Conservation (phyloP, 177 flowering plant genomes). For the Vitis hybrid region DNA sequence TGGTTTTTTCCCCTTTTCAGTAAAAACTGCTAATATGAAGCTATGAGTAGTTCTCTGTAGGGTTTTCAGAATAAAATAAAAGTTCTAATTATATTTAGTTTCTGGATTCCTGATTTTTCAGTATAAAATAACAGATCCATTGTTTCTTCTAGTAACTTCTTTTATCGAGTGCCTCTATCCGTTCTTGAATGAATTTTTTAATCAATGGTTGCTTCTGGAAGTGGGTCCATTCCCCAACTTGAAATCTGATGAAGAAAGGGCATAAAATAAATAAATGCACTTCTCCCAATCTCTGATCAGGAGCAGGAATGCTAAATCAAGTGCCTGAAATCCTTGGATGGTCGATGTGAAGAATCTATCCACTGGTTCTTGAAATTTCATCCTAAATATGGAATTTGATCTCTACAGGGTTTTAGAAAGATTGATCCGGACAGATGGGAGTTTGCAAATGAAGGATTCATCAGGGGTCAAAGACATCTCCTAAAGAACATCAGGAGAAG, state of each 20-base stretch:
- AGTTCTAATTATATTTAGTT: background rate
- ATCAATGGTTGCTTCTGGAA: conserved; percentile 5
- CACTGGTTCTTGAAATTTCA: background rate
- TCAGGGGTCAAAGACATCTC: conserved; percentile 63
- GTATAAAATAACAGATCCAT: no score
- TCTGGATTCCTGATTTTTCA: background rate
- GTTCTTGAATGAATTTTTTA: no score
- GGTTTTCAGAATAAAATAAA: background rate
- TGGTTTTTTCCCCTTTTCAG: no score
- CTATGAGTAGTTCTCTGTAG: background rate
- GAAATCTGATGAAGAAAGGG: no score
- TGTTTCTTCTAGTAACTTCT: no score
- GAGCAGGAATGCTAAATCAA: background rate
- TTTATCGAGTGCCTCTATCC: no score
- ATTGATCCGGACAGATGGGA: conserved; percentile 80
- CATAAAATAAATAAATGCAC: background rate
- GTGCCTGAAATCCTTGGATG: background rate
- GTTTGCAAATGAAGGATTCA: conserved; percentile 75
- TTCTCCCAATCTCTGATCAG: background rate
- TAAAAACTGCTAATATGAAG: no score
- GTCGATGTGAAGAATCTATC: background rate
- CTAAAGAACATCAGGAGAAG: conserved; percentile 58
- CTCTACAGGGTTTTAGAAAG: conserved; percentile 73
- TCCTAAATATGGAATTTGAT: conserved; percentile 4
- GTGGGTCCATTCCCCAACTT: conserved; percentile 9